These are phyloP conservation scores for Thuja plicata DNA, from an alignment of 83 land plant species.

Conservation along the genomic window DNA sequence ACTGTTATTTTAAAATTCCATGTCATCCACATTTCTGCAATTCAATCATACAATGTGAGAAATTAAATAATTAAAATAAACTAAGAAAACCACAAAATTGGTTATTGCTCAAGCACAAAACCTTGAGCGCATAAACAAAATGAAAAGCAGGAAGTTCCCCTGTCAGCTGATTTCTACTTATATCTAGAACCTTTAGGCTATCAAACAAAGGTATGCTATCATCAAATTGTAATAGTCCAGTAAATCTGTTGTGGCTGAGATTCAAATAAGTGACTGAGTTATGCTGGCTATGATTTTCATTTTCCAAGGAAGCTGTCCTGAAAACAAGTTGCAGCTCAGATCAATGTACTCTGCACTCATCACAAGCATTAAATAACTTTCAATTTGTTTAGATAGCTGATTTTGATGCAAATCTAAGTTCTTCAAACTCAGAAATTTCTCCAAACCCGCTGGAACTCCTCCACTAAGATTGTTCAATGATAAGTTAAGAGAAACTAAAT, in stretches of 20 bases:
- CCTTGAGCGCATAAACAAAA: slow-evolving; percentile 72
- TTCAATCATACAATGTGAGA: too few relatives aligned
- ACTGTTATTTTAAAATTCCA: too few relatives aligned
- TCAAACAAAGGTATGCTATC: slow-evolving; percentile 44
- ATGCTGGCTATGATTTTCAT: slow-evolving; percentile 38
- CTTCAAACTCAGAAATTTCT: slow-evolving; percentile 28
- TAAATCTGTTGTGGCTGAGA: slow-evolving; percentile 64
- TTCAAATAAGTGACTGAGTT: slow-evolving; percentile 63
- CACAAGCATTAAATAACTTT: slow-evolving; percentile 40
- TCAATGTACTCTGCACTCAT: slow-evolving; percentile 59
- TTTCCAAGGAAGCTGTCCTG: slow-evolving; percentile 28
- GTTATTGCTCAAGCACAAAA: slow-evolving; percentile 65
- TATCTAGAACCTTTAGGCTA: slow-evolving; percentile 67
- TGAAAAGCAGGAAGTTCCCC: slow-evolving; percentile 78
- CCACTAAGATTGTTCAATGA: slow-evolving; percentile 51
- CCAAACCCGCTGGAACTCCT: slow-evolving; percentile 56
- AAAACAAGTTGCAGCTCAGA: slow-evolving; percentile 62
- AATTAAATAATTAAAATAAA: too few relatives aligned
- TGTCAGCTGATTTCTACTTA: slow-evolving; percentile 68
- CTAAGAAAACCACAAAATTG: slow-evolving; percentile 58
- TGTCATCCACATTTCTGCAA: too few relatives aligned
- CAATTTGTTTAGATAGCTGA: slow-evolving; percentile 48
- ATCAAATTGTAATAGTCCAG: slow-evolving; percentile 54
- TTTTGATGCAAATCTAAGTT: slow-evolving; percentile 69
- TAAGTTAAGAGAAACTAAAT: slow-evolving; percentile 58